Evolutionary conservation across 2,329 filamentous ascomycete species (phyloP).

Genomic region (Arthrobotrys musiformis): DNA sequence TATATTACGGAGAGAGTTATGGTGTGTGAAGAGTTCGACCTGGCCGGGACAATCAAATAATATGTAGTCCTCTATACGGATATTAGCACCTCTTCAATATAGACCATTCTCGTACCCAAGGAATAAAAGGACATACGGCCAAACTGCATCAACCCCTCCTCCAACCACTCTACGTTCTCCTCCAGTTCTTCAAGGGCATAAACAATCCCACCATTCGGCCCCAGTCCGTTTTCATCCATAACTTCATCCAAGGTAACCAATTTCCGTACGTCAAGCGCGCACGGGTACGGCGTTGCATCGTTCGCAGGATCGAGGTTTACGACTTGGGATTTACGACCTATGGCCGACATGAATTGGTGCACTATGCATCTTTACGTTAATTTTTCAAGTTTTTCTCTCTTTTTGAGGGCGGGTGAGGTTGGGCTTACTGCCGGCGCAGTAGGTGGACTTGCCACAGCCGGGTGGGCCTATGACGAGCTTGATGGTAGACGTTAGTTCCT

Average conservation of each 20-base stretch:
- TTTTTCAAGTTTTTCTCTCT: neutral
- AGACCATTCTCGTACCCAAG: too few relatives aligned
- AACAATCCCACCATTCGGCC: conserved; percentile 89
- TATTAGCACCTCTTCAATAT: neutral
- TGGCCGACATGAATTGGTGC: conserved; percentile 97
- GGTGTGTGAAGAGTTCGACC: conserved; percentile 96
- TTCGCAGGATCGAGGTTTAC: conserved; percentile 98
- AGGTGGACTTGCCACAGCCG: conserved; percentile 94
- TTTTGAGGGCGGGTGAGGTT: neutral
- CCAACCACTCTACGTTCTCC: conserved; percentile 91
- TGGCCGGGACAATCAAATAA: conserved; percentile 97
- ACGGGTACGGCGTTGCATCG: conserved; percentile 87
- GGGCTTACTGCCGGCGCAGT: conserved; percentile 89
- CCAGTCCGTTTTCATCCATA: conserved; percentile 89
- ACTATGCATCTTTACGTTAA: conserved; percentile 65
- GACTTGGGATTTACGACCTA: conserved; percentile 91
- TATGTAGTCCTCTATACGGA: conserved; percentile 78
- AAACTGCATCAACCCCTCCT: conserved; percentile 79
- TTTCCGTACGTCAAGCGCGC: conserved; percentile 87
- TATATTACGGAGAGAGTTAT: conserved; percentile 89
- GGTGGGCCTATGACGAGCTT: conserved; percentile 94
- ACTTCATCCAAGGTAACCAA: conserved; percentile 92
- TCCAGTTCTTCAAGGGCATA: conserved; percentile 97
- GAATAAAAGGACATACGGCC: conserved; percentile 66
- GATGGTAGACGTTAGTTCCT: conserved; percentile 63